Conservation (phyloP, 495 filamentous ascomycete species). For the Parmelia sp. region DNA sequence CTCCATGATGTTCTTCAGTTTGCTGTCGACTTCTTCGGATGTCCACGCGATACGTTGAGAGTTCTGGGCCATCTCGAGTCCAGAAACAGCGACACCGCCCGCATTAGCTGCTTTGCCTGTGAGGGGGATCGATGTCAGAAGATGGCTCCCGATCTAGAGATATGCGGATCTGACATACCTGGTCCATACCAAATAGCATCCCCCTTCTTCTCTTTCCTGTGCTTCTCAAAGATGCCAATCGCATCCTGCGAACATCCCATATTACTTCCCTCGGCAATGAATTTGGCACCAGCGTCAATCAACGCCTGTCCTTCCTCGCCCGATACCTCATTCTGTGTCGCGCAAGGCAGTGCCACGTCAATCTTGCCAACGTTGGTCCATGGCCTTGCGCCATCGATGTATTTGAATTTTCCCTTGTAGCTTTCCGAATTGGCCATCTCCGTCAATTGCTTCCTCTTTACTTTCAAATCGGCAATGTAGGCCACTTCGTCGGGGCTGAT, state of each 20-base stretch:
- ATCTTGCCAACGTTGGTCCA: conserved; percentile 85
- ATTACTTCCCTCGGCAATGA: conserved; percentile 95
- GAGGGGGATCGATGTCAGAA: neutral
- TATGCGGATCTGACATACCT: conserved; percentile 43
- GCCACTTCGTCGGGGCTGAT: conserved; percentile 75
- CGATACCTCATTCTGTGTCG: conserved; percentile 96
- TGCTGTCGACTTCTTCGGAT: conserved; percentile 80
- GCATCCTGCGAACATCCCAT: conserved; percentile 98
- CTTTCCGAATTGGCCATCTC: conserved; percentile 48
- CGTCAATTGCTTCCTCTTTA: conserved; percentile 74
- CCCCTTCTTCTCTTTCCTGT: conserved; percentile 62
- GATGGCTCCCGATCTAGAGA: no score
- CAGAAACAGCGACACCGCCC: conserved; percentile 94
- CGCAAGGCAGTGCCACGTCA: conserved; percentile 85
- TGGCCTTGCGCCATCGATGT: conserved; percentile 80
- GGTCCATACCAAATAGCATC: conserved; percentile 91
- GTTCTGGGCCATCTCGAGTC: conserved; percentile 99
- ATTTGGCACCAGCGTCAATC: conserved; percentile 67
- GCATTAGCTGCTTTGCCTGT: conserved; percentile 84
- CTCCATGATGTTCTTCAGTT: conserved; percentile 92
- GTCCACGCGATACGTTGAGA: conserved; percentile 79
- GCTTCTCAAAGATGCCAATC: conserved; percentile 86
- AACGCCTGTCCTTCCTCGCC: conserved; percentile 81
- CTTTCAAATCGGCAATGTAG: conserved; percentile 75
- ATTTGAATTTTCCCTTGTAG: conserved; percentile 67